Conservation (phyloP, 352 stramenopile species). For the Globisporangium nodosum region DNA sequence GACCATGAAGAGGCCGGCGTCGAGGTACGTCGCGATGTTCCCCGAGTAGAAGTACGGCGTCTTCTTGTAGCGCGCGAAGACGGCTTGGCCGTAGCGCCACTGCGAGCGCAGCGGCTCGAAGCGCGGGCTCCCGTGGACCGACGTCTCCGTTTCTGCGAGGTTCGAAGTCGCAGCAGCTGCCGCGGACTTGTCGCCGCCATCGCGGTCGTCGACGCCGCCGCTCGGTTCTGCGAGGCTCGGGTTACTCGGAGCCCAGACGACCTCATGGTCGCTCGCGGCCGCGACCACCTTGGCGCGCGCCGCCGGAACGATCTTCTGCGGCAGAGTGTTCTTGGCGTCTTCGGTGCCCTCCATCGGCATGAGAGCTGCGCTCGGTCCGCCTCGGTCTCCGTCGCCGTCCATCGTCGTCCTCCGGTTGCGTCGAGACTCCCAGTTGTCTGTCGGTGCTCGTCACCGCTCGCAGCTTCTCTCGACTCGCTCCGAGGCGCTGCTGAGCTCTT, state of each 20-base stretch:
- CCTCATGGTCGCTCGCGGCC: too few species aligned
- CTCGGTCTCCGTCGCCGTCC: too few species aligned
- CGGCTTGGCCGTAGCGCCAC: slow-evolving; percentile 55
- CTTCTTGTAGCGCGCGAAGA: slow-evolving; percentile 65
- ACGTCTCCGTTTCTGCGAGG: background rate
- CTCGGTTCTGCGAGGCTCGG: background rate
- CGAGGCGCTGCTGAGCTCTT: too few species aligned
- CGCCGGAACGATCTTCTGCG: background rate
- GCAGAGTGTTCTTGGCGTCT: background rate
- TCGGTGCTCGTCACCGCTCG: too few species aligned
- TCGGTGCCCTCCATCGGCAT: background rate
- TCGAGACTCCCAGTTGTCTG: too few species aligned
- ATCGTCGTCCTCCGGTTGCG: too few species aligned
- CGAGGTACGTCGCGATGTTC: slow-evolving; percentile 73
- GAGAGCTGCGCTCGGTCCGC: background rate
- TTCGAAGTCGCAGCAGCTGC: background rate
- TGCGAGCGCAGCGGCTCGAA: slow-evolving; percentile 52
- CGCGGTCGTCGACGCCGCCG: background rate
- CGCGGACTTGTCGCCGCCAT: background rate
- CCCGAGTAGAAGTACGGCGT: slow-evolving; percentile 77
- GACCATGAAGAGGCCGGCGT: slow-evolving; percentile 64
- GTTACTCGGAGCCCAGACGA: background rate
- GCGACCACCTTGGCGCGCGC: background rate
- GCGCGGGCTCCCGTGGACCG: slow-evolving; percentile 6
- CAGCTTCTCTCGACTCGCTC: too few species aligned